phyloP scores from a whole-genome alignment of 176 grass and related monocot species.

The Sorghum bicolor region DNA sequence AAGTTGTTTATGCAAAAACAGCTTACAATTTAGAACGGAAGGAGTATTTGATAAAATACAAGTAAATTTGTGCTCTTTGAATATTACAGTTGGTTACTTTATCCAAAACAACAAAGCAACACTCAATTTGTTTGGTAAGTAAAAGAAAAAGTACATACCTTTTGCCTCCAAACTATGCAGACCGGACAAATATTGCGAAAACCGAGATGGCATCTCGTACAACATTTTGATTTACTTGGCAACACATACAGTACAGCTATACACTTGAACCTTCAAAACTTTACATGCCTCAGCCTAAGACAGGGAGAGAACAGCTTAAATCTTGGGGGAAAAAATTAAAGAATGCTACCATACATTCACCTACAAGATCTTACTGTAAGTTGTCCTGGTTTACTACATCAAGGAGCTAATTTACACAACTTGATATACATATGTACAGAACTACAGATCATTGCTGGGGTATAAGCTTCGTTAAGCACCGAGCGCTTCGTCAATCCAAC shows the following conservation, averaged over 20 bases:
- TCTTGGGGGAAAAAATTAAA: conserved; percentile 19
- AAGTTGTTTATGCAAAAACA: too few relatives aligned
- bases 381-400: conserved; percentile 21
- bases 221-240: neutral
- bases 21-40: too few relatives aligned
- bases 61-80: neutral
- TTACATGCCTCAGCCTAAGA: conserved; percentile 24
- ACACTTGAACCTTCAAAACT: conserved; percentile 26
- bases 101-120: neutral
- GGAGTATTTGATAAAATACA: neutral
- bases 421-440: conserved; percentile 47
- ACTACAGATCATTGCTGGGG: conserved; percentile 26
- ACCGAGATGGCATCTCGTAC: neutral
- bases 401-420: conserved; percentile 39
- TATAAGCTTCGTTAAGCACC: neutral
- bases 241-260: conserved; percentile 9
- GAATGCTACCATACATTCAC: conserved; percentile 28
- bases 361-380: conserved; percentile 11
- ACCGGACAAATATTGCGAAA: neutral
- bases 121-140: neutral
- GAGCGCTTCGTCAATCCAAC: neutral
- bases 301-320: neutral
- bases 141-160: neutral
- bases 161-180: neutral
- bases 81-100: neutral